Conservation (phyloP, 495 filamentous ascomycete genomes). For the Penicillium mononematosum region DNA sequence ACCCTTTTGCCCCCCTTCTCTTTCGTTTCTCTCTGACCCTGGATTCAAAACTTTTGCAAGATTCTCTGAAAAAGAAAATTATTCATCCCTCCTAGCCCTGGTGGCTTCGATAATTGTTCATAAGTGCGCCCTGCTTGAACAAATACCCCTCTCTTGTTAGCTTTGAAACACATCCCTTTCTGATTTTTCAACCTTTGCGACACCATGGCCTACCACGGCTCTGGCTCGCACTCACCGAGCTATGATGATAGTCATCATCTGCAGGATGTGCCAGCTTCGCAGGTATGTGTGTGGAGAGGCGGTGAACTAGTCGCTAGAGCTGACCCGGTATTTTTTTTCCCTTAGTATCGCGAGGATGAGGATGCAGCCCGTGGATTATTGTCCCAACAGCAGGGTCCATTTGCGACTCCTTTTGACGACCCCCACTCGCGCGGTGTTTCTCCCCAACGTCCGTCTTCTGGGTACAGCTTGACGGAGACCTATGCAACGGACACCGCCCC, state of each 20-base stretch:
- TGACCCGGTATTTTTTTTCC: not conserved
- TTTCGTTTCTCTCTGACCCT: conserved; percentile 13
- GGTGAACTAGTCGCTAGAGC: not conserved
- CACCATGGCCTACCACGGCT: conserved; percentile 54
- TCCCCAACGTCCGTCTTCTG: conserved; percentile 53
- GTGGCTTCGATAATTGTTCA: conserved; percentile 4
- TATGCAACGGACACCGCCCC: conserved; percentile 64
- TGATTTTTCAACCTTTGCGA: conserved; percentile 16
- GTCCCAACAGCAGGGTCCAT: conserved; percentile 60
- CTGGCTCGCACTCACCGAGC: conserved; percentile 37
- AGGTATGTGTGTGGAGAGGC: conserved; percentile 18
- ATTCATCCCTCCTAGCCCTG: conserved; percentile 1
- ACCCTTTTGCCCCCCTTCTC: conserved; percentile 10
- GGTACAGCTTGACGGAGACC: conserved; percentile 91
- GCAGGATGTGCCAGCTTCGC: conserved; percentile 58
- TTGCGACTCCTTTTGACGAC: conserved; percentile 70
- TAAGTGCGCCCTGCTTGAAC: conserved; percentile 6
- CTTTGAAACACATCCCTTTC: conserved; percentile 11
- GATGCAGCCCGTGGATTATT: conserved; percentile 74
- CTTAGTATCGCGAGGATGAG: conserved; percentile 59
- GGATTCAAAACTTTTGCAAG: conserved; percentile 4
- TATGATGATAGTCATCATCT: conserved; percentile 57
- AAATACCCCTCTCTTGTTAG: conserved; percentile 13
- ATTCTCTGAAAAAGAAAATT: not conserved
- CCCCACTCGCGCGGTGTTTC: conserved; percentile 55